Evolutionary conservation across 139 green algal genomes (phyloP).

Genomic region (Parachlorella kessleri): DNA sequence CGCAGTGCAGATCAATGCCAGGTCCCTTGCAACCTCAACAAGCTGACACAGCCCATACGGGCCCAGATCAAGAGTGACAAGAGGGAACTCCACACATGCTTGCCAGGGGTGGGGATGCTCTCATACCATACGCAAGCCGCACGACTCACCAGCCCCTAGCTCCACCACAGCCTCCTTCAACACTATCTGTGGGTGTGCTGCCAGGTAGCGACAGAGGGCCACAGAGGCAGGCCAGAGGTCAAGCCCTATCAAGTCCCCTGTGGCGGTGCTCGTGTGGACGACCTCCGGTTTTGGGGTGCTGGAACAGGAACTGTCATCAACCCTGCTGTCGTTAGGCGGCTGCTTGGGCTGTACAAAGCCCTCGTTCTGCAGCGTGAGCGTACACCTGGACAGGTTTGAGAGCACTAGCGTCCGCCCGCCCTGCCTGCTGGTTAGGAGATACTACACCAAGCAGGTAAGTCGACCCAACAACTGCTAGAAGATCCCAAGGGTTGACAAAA

Average conservation of each 20-base stretch:
- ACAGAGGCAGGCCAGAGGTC: slow-evolving; percentile 27
- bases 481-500: too few species aligned
- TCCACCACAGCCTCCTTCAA: neutral
- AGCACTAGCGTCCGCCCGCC: neutral
- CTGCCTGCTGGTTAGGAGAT: neutral
- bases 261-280: neutral
- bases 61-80: neutral
- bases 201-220: slow-evolving; percentile 20
- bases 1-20: neutral
- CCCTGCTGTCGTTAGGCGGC: neutral
- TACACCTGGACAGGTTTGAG: neutral
- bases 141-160: slow-evolving; percentile 18
- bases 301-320: too few species aligned
- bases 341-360: neutral
- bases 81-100: too few species aligned
- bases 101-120: too few species aligned
- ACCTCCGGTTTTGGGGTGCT: neutral
- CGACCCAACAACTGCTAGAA: too few species aligned
- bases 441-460: too few species aligned
- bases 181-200: neutral
- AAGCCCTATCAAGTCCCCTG: slow-evolving; percentile 20
- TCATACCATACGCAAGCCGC: neutral
- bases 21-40: neutral
- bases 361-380: neutral
- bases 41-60: neutral